Evolutionary conservation across 2,329 filamentous ascomycete species (phyloP), one percentile per base, ranked within the genome.

Genomic region (Teratosphaeria destructans): DNA sequence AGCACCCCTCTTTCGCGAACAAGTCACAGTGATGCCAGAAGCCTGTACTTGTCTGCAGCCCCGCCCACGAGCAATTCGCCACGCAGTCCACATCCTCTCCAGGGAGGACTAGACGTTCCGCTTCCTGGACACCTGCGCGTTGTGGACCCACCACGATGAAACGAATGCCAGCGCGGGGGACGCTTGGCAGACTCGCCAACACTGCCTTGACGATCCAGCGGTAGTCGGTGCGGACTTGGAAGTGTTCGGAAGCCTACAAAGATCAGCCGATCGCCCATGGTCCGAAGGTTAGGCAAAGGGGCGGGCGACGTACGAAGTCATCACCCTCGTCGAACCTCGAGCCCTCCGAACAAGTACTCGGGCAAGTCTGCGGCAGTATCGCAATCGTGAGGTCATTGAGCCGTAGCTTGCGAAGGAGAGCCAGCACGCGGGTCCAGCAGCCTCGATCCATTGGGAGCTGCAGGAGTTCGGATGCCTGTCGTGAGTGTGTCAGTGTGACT

Each of bases 371-470:
- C 2, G 26, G 43, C 8, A 59, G 35, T 8, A 59, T 39, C 5
- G n/a, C 32, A 26, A 62, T 53, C 3, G 52, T 32, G 16, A 62
- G 53, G 16, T 35, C n/a, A 12, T 47, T 59, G n/a, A 61, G 32
- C 16, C 55, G 49, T 52, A 62, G 35, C 34, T 35, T 47, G 27
- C 55, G 57, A 49, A 62, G 34, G 6, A 57, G 32, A 5, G 39
- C 57, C 19, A 52, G n/a, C 6, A 57, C 57, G 16, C 47, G 14
- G 10, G n/a, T 55, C 60, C 60, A 62, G 26, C 14, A 47, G 12
- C 55, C 34, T 12, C 57, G 19, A 19, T 60, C 27, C 4, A 11
- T 10, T 11, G 58, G 56, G n/a, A 62, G 37, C 23, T 23, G n/a
- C 11, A 62, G 37, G 32, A 58, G 53, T 16, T 26, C 34, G n/a